phyloP scores from a whole-genome alignment of 495 filamentous ascomycete species.

The Daldinia vernicosa region DNA sequence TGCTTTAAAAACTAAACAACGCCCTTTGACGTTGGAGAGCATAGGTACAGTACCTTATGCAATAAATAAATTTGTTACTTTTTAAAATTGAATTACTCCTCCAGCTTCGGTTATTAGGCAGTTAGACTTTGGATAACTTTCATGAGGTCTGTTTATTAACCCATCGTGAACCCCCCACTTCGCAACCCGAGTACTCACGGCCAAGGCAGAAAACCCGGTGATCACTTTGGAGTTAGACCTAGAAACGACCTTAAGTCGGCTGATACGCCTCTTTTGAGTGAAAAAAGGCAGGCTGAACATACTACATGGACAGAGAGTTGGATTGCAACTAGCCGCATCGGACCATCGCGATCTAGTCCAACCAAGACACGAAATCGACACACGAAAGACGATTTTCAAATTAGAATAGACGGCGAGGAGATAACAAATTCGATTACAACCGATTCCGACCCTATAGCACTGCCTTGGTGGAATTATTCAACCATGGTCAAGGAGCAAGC shows the following conservation, averaged over 20 bases:
- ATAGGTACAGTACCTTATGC: not conserved
- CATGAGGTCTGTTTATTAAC: slow-evolving; percentile 30
- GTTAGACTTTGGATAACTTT: not conserved
- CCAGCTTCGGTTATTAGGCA: not conserved
- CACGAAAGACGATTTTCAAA: not conserved
- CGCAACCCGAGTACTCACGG: slow-evolving; percentile 19
- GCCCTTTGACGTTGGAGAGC: not conserved
- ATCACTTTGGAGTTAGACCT: slow-evolving; percentile 48
- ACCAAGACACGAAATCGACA: not conserved
- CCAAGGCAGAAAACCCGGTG: slow-evolving; percentile 49
- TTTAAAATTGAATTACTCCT: not conserved
- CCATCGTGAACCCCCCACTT: not conserved
- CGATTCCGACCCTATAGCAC: not conserved
- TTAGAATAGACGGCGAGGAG: slow-evolving; percentile 1
- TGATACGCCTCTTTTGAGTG: slow-evolving; percentile 38
- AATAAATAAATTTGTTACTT: not conserved
- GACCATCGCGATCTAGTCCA: not conserved
- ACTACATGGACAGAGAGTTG: slow-evolving; percentile 15
- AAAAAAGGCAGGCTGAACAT: slow-evolving; percentile 8
- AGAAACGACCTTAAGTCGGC: slow-evolving; percentile 48
- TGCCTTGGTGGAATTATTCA: slow-evolving; percentile 5
- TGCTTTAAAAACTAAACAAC: not conserved
- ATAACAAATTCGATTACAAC: slow-evolving; percentile 13
- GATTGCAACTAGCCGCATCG: not conserved
- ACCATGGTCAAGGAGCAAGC: slow-evolving; percentile 48